Percentiles rank a stretch among this genome's conserved stretches.
These are phyloP conservation scores for Madurella fahalii DNA, from an alignment of 2,329 filamentous ascomycete genomes.

Conservation along the genomic window DNA sequence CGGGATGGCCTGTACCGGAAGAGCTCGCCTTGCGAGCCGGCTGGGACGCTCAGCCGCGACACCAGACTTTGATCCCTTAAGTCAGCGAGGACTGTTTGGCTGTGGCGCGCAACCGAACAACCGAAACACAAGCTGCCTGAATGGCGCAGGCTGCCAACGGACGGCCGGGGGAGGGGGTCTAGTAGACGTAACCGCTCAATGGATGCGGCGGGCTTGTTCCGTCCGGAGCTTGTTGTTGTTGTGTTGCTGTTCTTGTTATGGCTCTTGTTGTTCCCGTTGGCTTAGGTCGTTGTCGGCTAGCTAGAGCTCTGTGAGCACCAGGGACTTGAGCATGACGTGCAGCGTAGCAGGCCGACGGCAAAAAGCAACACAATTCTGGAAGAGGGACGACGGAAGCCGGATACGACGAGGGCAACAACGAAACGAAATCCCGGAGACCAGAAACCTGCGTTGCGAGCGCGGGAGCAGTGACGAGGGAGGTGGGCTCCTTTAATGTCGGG, in stretches of 20 bases:
- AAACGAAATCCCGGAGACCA: constrained; percentile 7
- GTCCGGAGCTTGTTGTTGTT: constrained; percentile 2
- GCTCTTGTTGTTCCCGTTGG: not conserved
- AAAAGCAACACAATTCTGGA: not conserved
- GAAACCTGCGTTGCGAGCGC: constrained; percentile 18
- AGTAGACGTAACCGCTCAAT: not conserved
- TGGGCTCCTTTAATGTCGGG: constrained; percentile 25
- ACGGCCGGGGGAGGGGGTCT: constrained; percentile 1
- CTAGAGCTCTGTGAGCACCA: constrained; percentile 9
- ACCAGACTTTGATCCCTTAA: constrained; percentile 15
- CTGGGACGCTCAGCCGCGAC: constrained; percentile 18
- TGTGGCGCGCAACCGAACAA: constrained; percentile 8
- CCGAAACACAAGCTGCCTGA: constrained; percentile 25
- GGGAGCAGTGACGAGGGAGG: constrained; percentile 23
- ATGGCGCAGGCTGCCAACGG: constrained; percentile 15
- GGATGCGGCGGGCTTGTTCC: constrained; percentile 8
- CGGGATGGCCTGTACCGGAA: constrained; percentile 20
- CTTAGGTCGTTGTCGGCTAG: constrained; percentile 13
- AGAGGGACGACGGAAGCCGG: not conserved
- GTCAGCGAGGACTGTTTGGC: constrained; percentile 16
- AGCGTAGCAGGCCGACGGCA: constrained; percentile 3
- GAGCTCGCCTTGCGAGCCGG: constrained; percentile 23
- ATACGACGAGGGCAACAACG: not conserved
- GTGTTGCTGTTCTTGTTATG: no score
- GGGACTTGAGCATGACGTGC: constrained; percentile 20